Evolutionary conservation across 805 yeast species (phyloP), one percentile per base, ranked within the genome.

Genomic region (Pichia phayaonensis): DNA sequence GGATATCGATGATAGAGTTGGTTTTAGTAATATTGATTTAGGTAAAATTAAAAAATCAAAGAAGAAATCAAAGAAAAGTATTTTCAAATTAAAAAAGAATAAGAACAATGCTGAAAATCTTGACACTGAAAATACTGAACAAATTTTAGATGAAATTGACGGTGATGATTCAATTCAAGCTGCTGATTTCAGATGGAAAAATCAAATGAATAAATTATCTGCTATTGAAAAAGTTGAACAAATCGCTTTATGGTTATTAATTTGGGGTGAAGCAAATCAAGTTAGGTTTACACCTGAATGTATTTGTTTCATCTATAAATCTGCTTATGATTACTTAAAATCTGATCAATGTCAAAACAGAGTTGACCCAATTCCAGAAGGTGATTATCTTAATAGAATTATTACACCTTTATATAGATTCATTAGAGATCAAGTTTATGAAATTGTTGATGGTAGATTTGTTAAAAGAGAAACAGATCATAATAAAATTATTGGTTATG

Each of bases 181-280:
- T 51, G 90, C 94, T 39, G 83, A 79, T 61, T 79, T 72, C 62
- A 81, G 90, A 73, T 86, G 95, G 95, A 85, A 84, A 68, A 83
- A 89, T 46, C 81, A 76, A 67, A 84, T 86, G 90, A 83, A 84
- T 62, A 66, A 73, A 29, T 72, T 84, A 60, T 63, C 83, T 46
- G 89, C 94, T n/a, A 70, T 84, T 50, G 92, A 85, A 66, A 79
- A 85, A 69, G 90, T 85, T 49, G 80, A 90, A 70, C 90, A 86
- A 57, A 70, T 86, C 59, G 83, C 90, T 15, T 72, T 86, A 55
- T 86, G 85, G 70, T 72, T 86, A 54, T 73, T 86, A 61, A 70
- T 84, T 59, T 86, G 95, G 95, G 95, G 95, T 74, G 95, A 86
- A 72, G 90, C 94, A 36, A 86, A 86, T 70, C 94, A 86, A 74